Percentiles rank a stretch among this genome's conserved stretches.
phyloP scores from a whole-genome alignment of 2,329 filamentous ascomycete genomes.

The Trichoderma polysporum region DNA sequence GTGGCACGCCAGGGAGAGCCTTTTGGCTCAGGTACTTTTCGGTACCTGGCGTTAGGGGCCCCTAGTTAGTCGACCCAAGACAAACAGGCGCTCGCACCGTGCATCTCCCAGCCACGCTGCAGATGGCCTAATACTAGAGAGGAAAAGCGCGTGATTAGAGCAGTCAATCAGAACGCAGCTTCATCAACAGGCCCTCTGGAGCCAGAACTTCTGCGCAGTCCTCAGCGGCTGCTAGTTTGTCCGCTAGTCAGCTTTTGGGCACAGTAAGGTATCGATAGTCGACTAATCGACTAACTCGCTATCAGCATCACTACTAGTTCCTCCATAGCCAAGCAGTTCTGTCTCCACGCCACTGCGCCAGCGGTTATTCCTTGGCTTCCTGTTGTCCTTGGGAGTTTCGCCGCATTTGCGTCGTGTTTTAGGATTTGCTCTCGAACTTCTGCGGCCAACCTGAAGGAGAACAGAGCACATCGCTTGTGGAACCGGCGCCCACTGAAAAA shows the following conservation, averaged over 20 bases:
- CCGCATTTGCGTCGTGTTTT: background rate
- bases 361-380: background rate
- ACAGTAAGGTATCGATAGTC: background rate
- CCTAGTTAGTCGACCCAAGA: background rate
- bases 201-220: constrained; percentile 14
- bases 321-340: background rate
- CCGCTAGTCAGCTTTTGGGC: constrained; percentile 18
- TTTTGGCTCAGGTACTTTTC: background rate
- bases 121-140: background rate
- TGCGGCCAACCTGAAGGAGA: background rate
- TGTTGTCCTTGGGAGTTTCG: background rate
- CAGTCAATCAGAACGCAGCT: constrained; percentile 5
- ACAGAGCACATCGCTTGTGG: background rate
- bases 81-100: constrained; percentile 18
- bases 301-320: background rate
- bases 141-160: constrained; percentile 10
- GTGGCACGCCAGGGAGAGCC: background rate
- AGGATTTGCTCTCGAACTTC: background rate
- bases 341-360: constrained; percentile 8
- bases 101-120: background rate
- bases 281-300: constrained; percentile 4
- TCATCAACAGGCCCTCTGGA: background rate
- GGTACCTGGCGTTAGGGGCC: constrained; percentile 2
- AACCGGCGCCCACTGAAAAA: background rate
- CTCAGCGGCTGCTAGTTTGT: constrained; percentile 14